These are phyloP conservation scores for Trichoderma koningii DNA, from an alignment of 2,329 filamentous ascomycete species.

Conservation along the genomic window DNA sequence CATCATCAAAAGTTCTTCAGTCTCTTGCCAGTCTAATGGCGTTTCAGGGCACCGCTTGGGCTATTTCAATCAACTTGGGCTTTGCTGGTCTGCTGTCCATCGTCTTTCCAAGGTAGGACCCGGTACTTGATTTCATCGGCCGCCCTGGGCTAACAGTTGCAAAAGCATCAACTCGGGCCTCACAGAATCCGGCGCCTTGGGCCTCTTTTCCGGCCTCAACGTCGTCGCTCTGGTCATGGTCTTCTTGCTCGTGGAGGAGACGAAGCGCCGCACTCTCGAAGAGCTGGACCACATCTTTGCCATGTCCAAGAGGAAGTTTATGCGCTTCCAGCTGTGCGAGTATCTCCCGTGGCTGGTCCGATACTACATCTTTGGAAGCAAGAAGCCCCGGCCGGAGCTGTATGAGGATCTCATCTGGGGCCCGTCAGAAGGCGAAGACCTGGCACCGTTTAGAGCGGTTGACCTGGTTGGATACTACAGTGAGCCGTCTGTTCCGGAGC, in stretches of 20 bases:
- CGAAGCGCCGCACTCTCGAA: constrained; percentile 44
- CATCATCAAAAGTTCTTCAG: neutral
- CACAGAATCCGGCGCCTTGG: constrained; percentile 43
- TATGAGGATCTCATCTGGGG: constrained; percentile 42
- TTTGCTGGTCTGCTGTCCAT: constrained; percentile 51
- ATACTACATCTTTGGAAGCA: constrained; percentile 33
- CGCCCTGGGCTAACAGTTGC: neutral
- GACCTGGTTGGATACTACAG: neutral
- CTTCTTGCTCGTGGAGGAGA: constrained; percentile 49
- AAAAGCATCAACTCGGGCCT: constrained; percentile 32
- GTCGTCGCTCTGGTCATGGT: constrained; percentile 49
- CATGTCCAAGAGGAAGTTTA: constrained; percentile 44
- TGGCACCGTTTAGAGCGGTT: constrained; percentile 9
- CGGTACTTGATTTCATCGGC: neutral
- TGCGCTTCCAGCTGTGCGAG: constrained; percentile 39
- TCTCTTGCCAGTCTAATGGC: constrained; percentile 27
- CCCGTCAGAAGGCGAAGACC: constrained; percentile 9
- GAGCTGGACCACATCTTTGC: constrained; percentile 46
- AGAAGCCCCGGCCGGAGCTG: constrained; percentile 36
- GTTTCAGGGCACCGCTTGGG: constrained; percentile 48
- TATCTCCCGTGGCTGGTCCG: constrained; percentile 44
- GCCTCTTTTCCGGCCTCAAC: constrained; percentile 51
- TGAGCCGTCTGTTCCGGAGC: neutral
- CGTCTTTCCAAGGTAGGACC: constrained; percentile 40
- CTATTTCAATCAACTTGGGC: constrained; percentile 50